These are phyloP conservation scores for Nakataea oryzae DNA, from an alignment of 2,329 filamentous ascomycete genomes.

Conservation along the genomic window DNA sequence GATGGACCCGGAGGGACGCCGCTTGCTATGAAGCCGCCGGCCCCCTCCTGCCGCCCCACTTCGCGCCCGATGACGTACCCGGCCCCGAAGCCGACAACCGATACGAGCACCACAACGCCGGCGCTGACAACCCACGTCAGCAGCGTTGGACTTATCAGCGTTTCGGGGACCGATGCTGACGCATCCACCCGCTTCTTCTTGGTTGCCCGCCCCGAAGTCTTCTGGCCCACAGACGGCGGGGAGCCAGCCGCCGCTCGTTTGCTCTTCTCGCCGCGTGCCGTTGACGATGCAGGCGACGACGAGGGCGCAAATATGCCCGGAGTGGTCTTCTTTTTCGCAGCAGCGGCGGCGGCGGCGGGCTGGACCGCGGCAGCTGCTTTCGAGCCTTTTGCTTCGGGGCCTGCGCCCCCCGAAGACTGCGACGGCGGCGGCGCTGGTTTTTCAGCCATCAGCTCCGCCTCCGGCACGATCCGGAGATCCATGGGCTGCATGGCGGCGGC, in stretches of 20 bases:
- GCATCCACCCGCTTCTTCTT: slow-evolving; percentile 48
- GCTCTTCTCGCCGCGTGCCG: slow-evolving; percentile 25
- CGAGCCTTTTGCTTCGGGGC: neutral
- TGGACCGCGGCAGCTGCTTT: neutral
- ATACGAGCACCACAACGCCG: slow-evolving; percentile 57
- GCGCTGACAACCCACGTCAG: slow-evolving; percentile 57
- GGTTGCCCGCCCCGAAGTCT: slow-evolving; percentile 29
- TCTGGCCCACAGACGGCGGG: slow-evolving; percentile 14
- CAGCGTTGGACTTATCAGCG: slow-evolving; percentile 45
- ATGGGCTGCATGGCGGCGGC: slow-evolving; percentile 32
- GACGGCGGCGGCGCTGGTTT: slow-evolving; percentile 11
- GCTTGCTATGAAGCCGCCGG: slow-evolving; percentile 24
- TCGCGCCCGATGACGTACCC: slow-evolving; percentile 60
- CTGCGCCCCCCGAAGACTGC: neutral
- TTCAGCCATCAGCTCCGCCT: slow-evolving; percentile 44
- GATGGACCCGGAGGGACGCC: slow-evolving; percentile 9
- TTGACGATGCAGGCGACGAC: neutral
- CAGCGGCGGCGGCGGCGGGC: neutral
- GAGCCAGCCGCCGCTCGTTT: slow-evolving; percentile 32
- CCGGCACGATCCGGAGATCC: slow-evolving; percentile 47
- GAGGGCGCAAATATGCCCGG: neutral
- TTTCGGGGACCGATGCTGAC: slow-evolving; percentile 5
- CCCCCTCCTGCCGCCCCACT: slow-evolving; percentile 50
- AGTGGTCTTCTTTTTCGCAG: neutral
- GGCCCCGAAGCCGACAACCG: slow-evolving; percentile 58